Conservation (phyloP, 2,329 filamentous ascomycete genomes). For the Teratosphaeria viscida region DNA sequence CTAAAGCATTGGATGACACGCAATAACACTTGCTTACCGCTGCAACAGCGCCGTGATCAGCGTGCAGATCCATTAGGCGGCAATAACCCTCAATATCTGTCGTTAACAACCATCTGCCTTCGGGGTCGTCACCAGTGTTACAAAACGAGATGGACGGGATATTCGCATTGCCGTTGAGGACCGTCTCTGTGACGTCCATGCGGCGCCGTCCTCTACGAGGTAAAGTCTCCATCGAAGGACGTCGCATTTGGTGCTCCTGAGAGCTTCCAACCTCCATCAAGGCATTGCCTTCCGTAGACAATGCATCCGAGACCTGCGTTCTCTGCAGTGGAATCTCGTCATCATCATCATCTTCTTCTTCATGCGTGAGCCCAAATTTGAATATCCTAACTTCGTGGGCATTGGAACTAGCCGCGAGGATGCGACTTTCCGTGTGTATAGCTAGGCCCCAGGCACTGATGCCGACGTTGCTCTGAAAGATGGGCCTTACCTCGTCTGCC, state of each 20-base stretch:
- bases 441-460: slow-evolving; percentile 81
- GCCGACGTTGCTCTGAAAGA: slow-evolving; percentile 68
- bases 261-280: background rate
- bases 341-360: slow-evolving; percentile 1
- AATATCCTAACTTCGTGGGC: slow-evolving; percentile 48
- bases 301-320: background rate
- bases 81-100: slow-evolving; percentile 39
- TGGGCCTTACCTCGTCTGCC: slow-evolving; percentile 38
- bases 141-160: slow-evolving; percentile 50
- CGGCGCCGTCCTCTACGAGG: slow-evolving; percentile 3
- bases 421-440: slow-evolving; percentile 66
- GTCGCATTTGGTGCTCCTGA: background rate
- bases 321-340: slow-evolving; percentile 2
- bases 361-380: slow-evolving; percentile 45
- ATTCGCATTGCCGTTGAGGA: slow-evolving; percentile 32
- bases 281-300: background rate
- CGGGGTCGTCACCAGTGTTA: slow-evolving; percentile 45
- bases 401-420: slow-evolving; percentile 82
- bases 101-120: slow-evolving; percentile 47
- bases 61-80: slow-evolving; percentile 20
- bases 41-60: background rate
- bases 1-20: background rate
- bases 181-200: slow-evolving; percentile 19
- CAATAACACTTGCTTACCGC: background rate
- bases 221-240: background rate